Evolutionary conservation across 768 basidiomycete genomes (phyloP).

Genomic region (Cyathus striatus): DNA sequence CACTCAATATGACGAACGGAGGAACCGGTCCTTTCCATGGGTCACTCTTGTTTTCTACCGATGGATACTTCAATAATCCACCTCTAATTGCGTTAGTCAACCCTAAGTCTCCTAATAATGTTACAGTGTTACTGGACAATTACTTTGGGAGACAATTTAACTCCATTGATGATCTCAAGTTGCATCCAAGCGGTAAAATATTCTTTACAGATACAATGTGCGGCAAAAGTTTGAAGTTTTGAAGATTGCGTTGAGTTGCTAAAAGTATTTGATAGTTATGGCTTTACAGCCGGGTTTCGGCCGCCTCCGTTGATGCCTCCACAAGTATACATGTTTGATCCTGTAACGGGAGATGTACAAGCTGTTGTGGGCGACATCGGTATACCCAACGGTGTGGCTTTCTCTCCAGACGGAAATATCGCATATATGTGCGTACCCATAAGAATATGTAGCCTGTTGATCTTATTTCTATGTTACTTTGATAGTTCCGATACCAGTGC

Average conservation of each 20-base stretch:
- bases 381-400: constrained; percentile 62
- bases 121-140: constrained; percentile 66
- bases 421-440: constrained; percentile 47
- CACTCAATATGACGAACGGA: constrained; percentile 57
- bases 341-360: constrained; percentile 49
- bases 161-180: constrained; percentile 67
- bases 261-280: constrained; percentile 34
- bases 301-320: constrained; percentile 55
- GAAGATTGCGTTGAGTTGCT: neutral
- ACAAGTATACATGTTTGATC: constrained; percentile 69
- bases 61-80: constrained; percentile 51
- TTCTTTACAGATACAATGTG: constrained; percentile 67
- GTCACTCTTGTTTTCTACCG: constrained; percentile 49
- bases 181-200: constrained; percentile 58
- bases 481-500: neutral
- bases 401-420: constrained; percentile 49
- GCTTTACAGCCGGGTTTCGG: constrained; percentile 55
- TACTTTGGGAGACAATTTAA: constrained; percentile 71
- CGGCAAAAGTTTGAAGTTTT: constrained; percentile 11
- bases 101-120: constrained; percentile 51
- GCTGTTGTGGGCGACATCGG: constrained; percentile 67
- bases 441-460: too few relatives aligned
- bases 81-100: constrained; percentile 59
- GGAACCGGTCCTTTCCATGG: constrained; percentile 52
- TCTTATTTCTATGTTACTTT: neutral